Base-by-base conservation (phyloP, 768 basidiomycete species). In the Naganishia randhawae region DNA sequence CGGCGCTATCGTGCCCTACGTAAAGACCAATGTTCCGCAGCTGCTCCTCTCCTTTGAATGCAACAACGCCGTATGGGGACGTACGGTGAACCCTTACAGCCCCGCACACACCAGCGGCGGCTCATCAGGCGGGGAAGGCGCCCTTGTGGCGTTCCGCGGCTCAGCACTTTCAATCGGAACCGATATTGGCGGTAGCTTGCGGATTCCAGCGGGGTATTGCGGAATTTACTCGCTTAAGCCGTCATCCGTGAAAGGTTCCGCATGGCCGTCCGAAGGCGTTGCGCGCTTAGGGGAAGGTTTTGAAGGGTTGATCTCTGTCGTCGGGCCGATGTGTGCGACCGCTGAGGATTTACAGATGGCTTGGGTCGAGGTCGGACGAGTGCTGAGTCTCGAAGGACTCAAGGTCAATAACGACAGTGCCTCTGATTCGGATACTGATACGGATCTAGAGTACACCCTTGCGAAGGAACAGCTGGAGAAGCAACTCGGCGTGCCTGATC, bases 51-150 rank as follows among this genome's bases (percentile, higher is more conserved):
- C 87, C 85, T 82, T 84, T 1, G 91, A 95, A 76, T 87, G 89
- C 0, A 86, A 83, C 81, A 93, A 93, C 74, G 80, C 86, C 69
- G 82, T 92, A 32, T 93, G 89, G 72, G 91, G 91, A 1, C 83
- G 89, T 63, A 92, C 92, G 0, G 74, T 81, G 17, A 91, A 92
- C 73, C 91, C 91, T 0, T 81, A 83, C 75, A 91, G 92, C 75
- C 84, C 87, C 11, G 82, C 83, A 19, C 81, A 90, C 52, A 90
- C 88, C 6, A 80, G 82, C 5, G 91, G 91, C 13, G 92, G 92
- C 1, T 92, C 90, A 0, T 89, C 88, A 3, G 92, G 92, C 7
- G 92, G 91, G 37, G 92, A 93, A 81, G 89, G 88, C 48, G 89
- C 91, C 0, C 83, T 93, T 8, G 73, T 92, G 50, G 87, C 86